Evolutionary conservation across 352 stramenopile species (phyloP), one percentile per base, ranked within the genome.

Genomic region (Globisporangium spinosum): DNA sequence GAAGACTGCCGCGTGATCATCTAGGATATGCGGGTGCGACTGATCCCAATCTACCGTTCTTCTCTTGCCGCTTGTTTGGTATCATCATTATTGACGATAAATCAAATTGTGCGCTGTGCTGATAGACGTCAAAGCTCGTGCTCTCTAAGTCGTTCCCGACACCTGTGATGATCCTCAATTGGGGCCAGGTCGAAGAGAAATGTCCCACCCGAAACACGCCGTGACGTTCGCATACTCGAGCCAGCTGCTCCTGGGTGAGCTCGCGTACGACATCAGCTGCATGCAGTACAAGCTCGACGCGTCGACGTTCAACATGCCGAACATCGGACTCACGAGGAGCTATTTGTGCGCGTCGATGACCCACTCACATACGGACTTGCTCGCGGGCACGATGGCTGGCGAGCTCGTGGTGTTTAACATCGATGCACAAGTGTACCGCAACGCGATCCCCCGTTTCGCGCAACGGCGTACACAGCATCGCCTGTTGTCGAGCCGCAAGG

Each of bases 351-450:
- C 82, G 9, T 62, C 74, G n/a, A 84, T 91, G 65, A 89, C 78
- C 2, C 70, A 72, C 20, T 70, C 77, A 3, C 88, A 82, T 1
- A 82, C 67, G 1, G 82, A 89, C 49, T 55, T 94, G 13, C 73
- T 94, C 1, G 81, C 81, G 2, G 86, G 82, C 5, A 91, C 86
- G 5, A 77, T 80, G 34, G 84, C 84, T 0, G 82, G 91, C 27
- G 89, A 98, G 62, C 76, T 98, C 35, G 85, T 96, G 0, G 86
- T 98, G 7, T 97, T 97, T 67, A 92, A 88, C 61, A 77, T 83
- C 8, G 86, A 89, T 12, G 72, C 77, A 0, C 69, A 86, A 35
- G 81, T 85, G 3, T 93, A 91, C 62, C 82, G 83, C 34, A 87
- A 85, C 59, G 74, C 82, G 1, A 74, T 91, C 17, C 77, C 77